Base-by-base conservation (phyloP, 176 grass and related monocot genomes). In the Triticum aestivum region DNA sequence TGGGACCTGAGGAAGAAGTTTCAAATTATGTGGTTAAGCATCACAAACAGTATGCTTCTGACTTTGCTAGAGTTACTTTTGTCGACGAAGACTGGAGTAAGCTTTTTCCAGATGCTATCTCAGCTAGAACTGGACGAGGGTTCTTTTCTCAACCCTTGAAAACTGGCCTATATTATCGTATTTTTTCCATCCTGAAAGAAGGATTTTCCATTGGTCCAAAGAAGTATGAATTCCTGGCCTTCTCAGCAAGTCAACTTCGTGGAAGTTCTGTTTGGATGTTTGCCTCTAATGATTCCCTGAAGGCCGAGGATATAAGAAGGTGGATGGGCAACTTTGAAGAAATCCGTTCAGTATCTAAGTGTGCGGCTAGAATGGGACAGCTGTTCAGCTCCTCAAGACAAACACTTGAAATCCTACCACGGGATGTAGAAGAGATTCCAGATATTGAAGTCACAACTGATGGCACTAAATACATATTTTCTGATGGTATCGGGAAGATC, bases 201-300 rank as follows among this genome's bases (percentile, higher is more conserved):
- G 96, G 93, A 32, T 85, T 98, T 92, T 78, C 30, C 63, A 92
- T 96, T 64, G 90, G 93, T 47, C 84, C 66, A 51, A 96, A 98
- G 89, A 98, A 94, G 14, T 98, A 91, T 30, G 93, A 98, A 73
- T 98, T 98, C 86, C 88, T 98, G 93, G 90, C 92, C 68, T 98
- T 96, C 89, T 98, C 96, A 79, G 96, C 96, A 69, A 98, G 96
- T 86, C 96, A 96, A 61, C 94, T 98, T 89, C 86, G 96, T 61
- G 80, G 87, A 12, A 96, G 86, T 94, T 98, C 97, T 80, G 87
- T 96, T 92, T 98, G 97, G 97, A 98, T 98, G 97, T 98, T 98
- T 96, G 92, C 94, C 63, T 94, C 97, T 37, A 98, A 94, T 86
- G 64, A 87, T 58, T 86, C 84, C 45, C 84, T 98, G 63, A 92